These are phyloP conservation scores for Backusella liffmaniae DNA, from an alignment of 192 early-diverging fungal species.

Conservation along the genomic window DNA sequence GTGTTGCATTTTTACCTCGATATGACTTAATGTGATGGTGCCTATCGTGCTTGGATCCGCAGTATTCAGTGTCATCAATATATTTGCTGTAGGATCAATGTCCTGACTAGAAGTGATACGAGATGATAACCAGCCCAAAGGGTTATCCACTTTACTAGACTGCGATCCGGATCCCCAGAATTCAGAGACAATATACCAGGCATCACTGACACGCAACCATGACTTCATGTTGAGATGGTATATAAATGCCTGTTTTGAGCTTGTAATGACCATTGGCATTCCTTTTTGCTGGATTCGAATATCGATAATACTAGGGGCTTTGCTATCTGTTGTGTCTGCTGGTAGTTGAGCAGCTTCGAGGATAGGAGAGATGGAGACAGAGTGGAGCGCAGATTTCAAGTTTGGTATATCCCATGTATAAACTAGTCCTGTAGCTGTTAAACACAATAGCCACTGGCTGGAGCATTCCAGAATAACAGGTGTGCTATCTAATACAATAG, in stretches of 20 bases:
- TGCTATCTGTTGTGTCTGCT: conserved; percentile 16
- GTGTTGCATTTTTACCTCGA: conserved; percentile 34
- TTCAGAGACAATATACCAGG: conserved; percentile 52
- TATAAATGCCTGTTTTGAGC: conserved; percentile 56
- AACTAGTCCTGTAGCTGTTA: conserved; percentile 62
- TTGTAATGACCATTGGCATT: conserved; percentile 63
- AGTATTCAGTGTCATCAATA: not conserved
- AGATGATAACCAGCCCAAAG: conserved; percentile 27
- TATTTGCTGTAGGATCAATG: conserved; percentile 4
- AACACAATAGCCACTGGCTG: conserved; percentile 59
- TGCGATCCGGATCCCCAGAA: conserved; percentile 39
- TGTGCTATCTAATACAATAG: conserved; percentile 61
- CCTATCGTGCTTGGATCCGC: conserved; percentile 18
- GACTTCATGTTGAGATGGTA: conserved; percentile 63
- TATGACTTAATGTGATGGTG: conserved; percentile 45
- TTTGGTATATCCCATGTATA: conserved; percentile 69
- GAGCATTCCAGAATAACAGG: conserved; percentile 57
- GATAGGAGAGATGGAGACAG: conserved; percentile 66
- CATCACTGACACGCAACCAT: conserved; percentile 69
- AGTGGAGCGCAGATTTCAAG: conserved; percentile 47
- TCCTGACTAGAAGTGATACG: conserved; percentile 17
- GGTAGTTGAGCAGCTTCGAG: conserved; percentile 44
- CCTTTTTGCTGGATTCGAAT: conserved; percentile 60
- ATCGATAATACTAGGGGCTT: conserved; percentile 49
- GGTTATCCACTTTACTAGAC: conserved; percentile 9